Evolutionary conservation across 495 filamentous ascomycete genomes (phyloP).

Genomic region (Pyrenopolyporus hunteri): DNA sequence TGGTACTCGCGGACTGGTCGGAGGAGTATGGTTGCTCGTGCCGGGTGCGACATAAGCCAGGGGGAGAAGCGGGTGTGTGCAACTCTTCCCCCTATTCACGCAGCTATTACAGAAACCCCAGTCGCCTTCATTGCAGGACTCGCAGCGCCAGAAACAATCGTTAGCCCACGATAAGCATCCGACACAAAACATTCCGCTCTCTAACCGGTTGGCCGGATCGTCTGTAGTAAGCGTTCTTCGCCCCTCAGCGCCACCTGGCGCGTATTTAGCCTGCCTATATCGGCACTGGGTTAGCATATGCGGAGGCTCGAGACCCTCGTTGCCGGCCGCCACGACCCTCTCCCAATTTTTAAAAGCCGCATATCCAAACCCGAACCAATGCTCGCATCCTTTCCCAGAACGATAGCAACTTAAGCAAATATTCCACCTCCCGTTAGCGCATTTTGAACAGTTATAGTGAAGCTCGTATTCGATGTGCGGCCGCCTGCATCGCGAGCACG

Average conservation of each 20-base stretch:
- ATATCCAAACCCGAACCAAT: conserved; percentile 79
- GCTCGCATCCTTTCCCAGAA: conserved; percentile 70
- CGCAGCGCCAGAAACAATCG: conserved; percentile 83
- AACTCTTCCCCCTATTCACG: conserved; percentile 76
- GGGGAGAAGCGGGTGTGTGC: conserved; percentile 78
- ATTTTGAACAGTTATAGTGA: conserved; percentile 76
- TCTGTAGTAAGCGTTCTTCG: conserved; percentile 63
- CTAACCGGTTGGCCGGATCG: conserved; percentile 68
- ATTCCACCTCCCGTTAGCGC: conserved; percentile 72
- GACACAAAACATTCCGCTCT: conserved; percentile 82
- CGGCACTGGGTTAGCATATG: conserved; percentile 72
- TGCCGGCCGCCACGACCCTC: conserved; percentile 31
- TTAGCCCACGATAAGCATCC: conserved; percentile 74
- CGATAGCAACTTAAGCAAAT: conserved; percentile 83
- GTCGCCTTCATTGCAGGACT: conserved; percentile 82
- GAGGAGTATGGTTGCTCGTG: conserved; percentile 22
- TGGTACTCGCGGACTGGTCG: conserved; percentile 35
- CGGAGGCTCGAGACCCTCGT: conserved; percentile 53
- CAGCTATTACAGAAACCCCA: conserved; percentile 90
- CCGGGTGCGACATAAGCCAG: conserved; percentile 50
- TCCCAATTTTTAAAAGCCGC: conserved; percentile 67
- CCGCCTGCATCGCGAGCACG: conserved; percentile 70
- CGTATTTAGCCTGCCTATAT: conserved; percentile 63
- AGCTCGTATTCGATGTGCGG: conserved; percentile 77
- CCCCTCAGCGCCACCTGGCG: conserved; percentile 55